Conservation (phyloP, 768 basidiomycete species). For the Pisolithus microcarpus region DNA sequence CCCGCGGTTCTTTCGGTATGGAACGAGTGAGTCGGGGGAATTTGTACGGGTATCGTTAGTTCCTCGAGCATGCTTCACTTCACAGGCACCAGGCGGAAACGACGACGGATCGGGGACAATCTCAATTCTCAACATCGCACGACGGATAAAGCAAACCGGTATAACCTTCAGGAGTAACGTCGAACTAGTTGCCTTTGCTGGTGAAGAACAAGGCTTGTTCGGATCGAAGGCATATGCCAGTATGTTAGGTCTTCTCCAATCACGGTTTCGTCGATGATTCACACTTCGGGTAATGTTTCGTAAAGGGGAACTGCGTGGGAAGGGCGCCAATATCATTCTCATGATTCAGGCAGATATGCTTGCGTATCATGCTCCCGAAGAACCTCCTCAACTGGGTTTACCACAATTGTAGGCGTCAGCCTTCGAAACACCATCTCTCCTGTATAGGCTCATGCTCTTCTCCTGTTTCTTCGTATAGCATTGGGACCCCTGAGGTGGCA, state of each 20-base stretch:
- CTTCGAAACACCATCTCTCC: too few relatives aligned
- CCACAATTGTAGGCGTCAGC: slow-evolving; percentile 49
- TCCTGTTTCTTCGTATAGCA: too few relatives aligned
- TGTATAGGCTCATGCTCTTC: too few relatives aligned
- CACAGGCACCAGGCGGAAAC: slow-evolving; percentile 44
- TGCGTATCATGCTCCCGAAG: slow-evolving; percentile 70
- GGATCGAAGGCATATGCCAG: slow-evolving; percentile 78
- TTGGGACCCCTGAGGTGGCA: too few relatives aligned
- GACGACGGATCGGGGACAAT: slow-evolving; percentile 61
- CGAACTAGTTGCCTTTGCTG: slow-evolving; percentile 77
- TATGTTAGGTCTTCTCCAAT: slow-evolving; percentile 29
- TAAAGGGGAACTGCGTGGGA: slow-evolving; percentile 38
- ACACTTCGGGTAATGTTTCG: neutral
- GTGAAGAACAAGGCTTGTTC: slow-evolving; percentile 84
- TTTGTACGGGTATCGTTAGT: neutral
- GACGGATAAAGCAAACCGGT: slow-evolving; percentile 57
- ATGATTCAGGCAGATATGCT: slow-evolving; percentile 94
- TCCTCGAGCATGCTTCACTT: neutral
- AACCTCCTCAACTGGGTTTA: slow-evolving; percentile 79
- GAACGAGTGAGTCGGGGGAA: slow-evolving; percentile 29
- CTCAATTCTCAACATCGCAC: slow-evolving; percentile 75
- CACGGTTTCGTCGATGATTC: neutral
- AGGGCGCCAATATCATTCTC: slow-evolving; percentile 63
- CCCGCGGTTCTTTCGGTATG: slow-evolving; percentile 84
- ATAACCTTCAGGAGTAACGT: slow-evolving; percentile 72